Percentiles rank a stretch among this genome's conserved stretches.
Conservation (phyloP, 2,329 filamentous ascomycete genomes). For the Hansfordia pulvinata region DNA sequence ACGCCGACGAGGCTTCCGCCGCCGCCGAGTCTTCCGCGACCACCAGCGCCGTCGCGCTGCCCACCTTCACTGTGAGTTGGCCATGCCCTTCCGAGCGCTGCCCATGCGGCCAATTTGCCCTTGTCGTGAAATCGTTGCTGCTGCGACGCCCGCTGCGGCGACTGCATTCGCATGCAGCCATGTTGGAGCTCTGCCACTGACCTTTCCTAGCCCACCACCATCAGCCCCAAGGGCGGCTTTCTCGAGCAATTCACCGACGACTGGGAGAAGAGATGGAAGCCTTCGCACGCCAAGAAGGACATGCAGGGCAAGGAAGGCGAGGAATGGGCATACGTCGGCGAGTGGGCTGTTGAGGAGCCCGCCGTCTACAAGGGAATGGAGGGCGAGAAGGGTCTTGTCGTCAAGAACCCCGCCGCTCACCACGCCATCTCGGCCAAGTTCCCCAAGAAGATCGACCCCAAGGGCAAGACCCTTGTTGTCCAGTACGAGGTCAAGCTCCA, state of each 20-base stretch:
- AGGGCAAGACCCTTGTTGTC: constrained; percentile 90
- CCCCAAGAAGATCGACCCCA: constrained; percentile 91
- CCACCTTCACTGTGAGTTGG: constrained; percentile 73
- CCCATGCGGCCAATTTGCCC: no score
- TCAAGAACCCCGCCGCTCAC: constrained; percentile 96
- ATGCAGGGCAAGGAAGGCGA: constrained; percentile 59
- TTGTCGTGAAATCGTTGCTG: neutral
- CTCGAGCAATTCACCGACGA: constrained; percentile 96
- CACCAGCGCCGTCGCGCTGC: constrained; percentile 48
- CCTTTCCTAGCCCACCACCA: constrained; percentile 29
- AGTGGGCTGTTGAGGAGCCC: constrained; percentile 95
- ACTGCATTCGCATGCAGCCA: neutral
- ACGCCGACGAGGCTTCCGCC: constrained; percentile 45
- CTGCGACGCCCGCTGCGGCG: no score
- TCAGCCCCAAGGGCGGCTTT: constrained; percentile 81
- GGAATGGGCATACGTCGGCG: constrained; percentile 95
- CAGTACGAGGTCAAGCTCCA: constrained; percentile 99
- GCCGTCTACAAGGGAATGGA: constrained; percentile 80
- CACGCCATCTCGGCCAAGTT: constrained; percentile 99
- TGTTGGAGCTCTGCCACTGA: constrained; percentile 1
- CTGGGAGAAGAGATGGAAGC: constrained; percentile 89
- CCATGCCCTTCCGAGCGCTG: no score
- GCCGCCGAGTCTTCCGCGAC: constrained; percentile 37
- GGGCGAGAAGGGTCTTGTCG: constrained; percentile 89
- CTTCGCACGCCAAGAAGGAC: constrained; percentile 94